Percentiles rank a stretch among this genome's conserved stretches.
Conservation (phyloP, 2,329 filamentous ascomycete genomes). For the Macroventuria anomochaeta region DNA sequence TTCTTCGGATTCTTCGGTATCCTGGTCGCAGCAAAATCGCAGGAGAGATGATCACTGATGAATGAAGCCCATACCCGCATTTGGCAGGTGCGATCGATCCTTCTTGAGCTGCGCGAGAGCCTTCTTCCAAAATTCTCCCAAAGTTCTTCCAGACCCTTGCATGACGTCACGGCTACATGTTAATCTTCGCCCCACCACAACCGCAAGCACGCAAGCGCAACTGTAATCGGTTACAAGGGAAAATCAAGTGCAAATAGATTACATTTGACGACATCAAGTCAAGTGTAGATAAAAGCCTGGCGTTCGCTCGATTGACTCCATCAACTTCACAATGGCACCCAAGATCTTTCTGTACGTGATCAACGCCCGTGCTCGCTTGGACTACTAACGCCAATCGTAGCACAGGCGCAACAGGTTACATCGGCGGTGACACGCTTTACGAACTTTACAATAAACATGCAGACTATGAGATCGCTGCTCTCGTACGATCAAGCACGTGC, state of each 20-base stretch:
- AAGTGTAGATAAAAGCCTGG: neutral
- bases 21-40: neutral
- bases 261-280: neutral
- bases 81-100: neutral
- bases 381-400: constrained; percentile 15
- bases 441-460: constrained; percentile 53
- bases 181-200: neutral
- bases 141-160: neutral
- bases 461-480: constrained; percentile 54
- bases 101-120: neutral
- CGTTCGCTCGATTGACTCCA: neutral
- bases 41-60: neutral
- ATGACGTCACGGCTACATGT: constrained; percentile 11
- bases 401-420: constrained; percentile 39
- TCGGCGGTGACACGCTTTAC: constrained; percentile 52
- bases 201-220: neutral
- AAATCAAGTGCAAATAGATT: neutral
- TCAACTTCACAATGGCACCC: constrained; percentile 23
- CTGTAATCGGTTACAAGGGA: constrained; percentile 3
- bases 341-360: constrained; percentile 32
- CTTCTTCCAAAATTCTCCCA: constrained; percentile 5
- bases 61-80: too few species aligned
- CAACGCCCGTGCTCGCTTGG: neutral
- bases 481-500: constrained; percentile 47
- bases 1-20: neutral